Percentiles rank a stretch among this genome's conserved stretches.
Conservation (phyloP, 768 basidiomycete species). For the Termitomyces sp. region DNA sequence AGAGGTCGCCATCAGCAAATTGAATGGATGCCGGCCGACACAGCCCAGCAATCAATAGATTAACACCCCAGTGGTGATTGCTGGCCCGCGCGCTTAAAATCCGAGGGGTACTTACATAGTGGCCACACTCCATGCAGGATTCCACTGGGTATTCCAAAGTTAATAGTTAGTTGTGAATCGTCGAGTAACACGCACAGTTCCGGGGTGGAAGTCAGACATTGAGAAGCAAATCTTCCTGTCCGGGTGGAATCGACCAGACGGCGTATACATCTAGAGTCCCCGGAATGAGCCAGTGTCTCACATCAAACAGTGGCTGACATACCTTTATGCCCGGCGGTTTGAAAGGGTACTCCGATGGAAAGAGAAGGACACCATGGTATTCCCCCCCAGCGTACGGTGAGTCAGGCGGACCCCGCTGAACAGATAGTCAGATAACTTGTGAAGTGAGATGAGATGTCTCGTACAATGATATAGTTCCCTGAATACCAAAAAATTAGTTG, state of each 20-base stretch:
- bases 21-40: slow-evolving; percentile 6
- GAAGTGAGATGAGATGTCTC: slow-evolving; percentile 24
- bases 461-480: slow-evolving; percentile 96
- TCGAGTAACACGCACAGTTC: slow-evolving; percentile 60
- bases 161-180: neutral
- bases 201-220: slow-evolving; percentile 95
- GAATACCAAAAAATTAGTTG: slow-evolving; percentile 9
- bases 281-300: slow-evolving; percentile 9
- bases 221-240: slow-evolving; percentile 98
- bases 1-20: slow-evolving; percentile 15
- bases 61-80: slow-evolving; percentile 8
- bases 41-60: slow-evolving; percentile 8
- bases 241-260: slow-evolving; percentile 86
- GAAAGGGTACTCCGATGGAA: slow-evolving; percentile 94
- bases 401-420: slow-evolving; percentile 89
- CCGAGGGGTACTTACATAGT: slow-evolving; percentile 70
- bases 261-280: slow-evolving; percentile 75
- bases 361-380: slow-evolving; percentile 89
- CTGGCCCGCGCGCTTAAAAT: slow-evolving; percentile 9
- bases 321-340: slow-evolving; percentile 98
- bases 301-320: slow-evolving; percentile 16
- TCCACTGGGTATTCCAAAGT: slow-evolving; percentile 58
- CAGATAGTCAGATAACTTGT: slow-evolving; percentile 18
- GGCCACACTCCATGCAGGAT: slow-evolving; percentile 93
- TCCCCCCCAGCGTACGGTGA: slow-evolving; percentile 90